Evolutionary conservation across 176 grass and related monocot genomes (phyloP), one percentile per base, ranked within the genome.

Genomic region (Hordeum marinum): DNA sequence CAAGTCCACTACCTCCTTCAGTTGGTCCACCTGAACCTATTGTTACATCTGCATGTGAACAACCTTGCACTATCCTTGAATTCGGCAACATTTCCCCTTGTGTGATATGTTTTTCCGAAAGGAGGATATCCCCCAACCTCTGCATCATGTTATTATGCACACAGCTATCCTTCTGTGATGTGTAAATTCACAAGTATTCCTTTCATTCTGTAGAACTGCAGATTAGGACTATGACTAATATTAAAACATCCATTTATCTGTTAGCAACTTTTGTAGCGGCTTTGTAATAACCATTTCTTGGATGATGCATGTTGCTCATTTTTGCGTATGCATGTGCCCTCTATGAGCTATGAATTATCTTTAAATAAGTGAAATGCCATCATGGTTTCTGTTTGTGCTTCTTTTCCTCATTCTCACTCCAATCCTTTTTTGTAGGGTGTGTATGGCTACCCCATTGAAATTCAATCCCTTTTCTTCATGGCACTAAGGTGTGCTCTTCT

Each of bases 391-490:
- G n/a, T 17, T n/a, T 79, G 25, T 76, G 11, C 54, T 80, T 79
- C 32, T 21, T 80, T 61, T 80, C 34, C 25, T 75, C 24, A 60
- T 83, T 42, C 45, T 32, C 64, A 37, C 57, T 45, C 11, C 65
- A 63, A 79, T 80, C 3, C 32, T 82, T 52, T 77, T 43, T 86
- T 90, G 74, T 71, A 94, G 92, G 92, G 92, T 61, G 87, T 94
- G 9, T 94, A 94, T 80, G 92, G 92, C 10, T 94, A 94, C 75
- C 87, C 90, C 11, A 92, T 94, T 71, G 92, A 94, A 75, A 94
- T 94, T 62, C 92, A 94, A 85, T 78, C 92, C 18, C 90, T 94
- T 58, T 94, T 94, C 92, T 94, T 90, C 68, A 94, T 94, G 92
- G 90, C 92, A 82, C 54, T 94, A 48, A 89, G 84, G 63, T 90